phyloP scores from a whole-genome alignment of 2,329 filamentous ascomycete species.

The Emericellopsis cladophorae region DNA sequence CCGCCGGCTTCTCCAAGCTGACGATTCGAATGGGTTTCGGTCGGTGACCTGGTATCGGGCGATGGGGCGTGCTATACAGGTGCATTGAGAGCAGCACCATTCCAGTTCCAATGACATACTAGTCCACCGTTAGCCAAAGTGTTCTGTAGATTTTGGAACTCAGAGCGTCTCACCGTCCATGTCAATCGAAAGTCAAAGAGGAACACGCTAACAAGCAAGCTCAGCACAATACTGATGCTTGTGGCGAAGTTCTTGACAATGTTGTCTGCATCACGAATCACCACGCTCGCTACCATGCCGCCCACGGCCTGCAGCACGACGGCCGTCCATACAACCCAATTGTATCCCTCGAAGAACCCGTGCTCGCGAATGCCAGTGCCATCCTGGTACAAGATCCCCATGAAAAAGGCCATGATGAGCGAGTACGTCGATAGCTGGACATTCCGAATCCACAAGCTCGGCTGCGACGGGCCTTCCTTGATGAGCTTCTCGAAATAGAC shows the following conservation, averaged over 20 bases:
- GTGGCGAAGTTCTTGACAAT: constrained; percentile 92
- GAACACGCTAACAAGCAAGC: constrained; percentile 71
- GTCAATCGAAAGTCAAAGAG: constrained; percentile 75
- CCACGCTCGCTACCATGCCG: constrained; percentile 55
- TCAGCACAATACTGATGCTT: constrained; percentile 81
- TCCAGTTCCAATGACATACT: constrained; percentile 74
- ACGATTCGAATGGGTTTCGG: constrained; percentile 58
- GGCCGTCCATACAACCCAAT: constrained; percentile 78
- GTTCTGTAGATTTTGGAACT: not conserved
- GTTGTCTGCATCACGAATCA: constrained; percentile 39
- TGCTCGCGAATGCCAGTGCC: constrained; percentile 70
- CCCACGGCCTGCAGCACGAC: constrained; percentile 73
- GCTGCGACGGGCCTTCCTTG: constrained; percentile 65
- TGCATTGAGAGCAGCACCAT: constrained; percentile 75
- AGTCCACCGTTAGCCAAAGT: not conserved
- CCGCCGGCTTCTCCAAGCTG: constrained; percentile 62
- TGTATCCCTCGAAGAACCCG: constrained; percentile 93
- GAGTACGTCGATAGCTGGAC: constrained; percentile 93
- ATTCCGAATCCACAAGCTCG: constrained; percentile 87
- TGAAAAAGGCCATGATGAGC: constrained; percentile 73
- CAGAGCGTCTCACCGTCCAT: constrained; percentile 45
- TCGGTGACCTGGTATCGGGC: constrained; percentile 29
- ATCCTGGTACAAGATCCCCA: constrained; percentile 79
- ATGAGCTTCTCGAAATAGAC: constrained; percentile 87
- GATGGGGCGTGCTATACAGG: constrained; percentile 63